These are phyloP conservation scores for Orychophragmus violaceus DNA, from an alignment of 345 rosid genomes.

Conservation along the genomic window DNA sequence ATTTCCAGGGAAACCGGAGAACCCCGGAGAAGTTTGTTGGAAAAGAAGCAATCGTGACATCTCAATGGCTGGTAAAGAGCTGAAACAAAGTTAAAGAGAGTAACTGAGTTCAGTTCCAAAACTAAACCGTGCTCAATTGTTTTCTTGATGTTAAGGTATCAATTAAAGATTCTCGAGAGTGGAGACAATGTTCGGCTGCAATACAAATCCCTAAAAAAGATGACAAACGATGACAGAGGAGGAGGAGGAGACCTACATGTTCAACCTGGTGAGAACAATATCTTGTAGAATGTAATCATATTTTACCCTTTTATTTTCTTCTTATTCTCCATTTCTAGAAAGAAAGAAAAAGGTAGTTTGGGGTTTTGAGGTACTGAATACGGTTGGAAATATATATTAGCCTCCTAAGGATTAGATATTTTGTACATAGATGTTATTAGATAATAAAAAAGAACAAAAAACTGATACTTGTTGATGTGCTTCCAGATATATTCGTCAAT, in stretches of 20 bases:
- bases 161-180: conserved; percentile 66
- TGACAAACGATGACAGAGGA: conserved; percentile 45
- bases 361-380: conserved; percentile 19
- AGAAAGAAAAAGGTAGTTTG: conserved; percentile 15
- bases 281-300: conserved; percentile 28
- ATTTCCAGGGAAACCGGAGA: conserved; percentile 80
- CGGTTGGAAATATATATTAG: too few relatives aligned
- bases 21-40: conserved; percentile 97
- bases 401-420: too few relatives aligned
- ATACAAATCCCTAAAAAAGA: conserved; percentile 81
- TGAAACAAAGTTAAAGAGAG: conserved; percentile 12
- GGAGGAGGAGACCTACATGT: conserved; percentile 29
- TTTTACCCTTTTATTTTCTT: background rate
- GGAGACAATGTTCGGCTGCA: conserved; percentile 92
- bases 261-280: conserved; percentile 54
- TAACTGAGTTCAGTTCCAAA: background rate
- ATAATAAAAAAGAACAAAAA: too few relatives aligned
- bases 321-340: conserved; percentile 17
- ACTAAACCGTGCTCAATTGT: conserved; percentile 1
- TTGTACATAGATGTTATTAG: too few relatives aligned
- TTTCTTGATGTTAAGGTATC: conserved; percentile 49
- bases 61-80: conserved; percentile 83
- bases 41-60: conserved; percentile 90
- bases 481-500: too few relatives aligned
- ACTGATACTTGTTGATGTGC: too few relatives aligned